Conservation (phyloP, 2,329 filamentous ascomycete species). For the Amesomyces nigricolor region DNA sequence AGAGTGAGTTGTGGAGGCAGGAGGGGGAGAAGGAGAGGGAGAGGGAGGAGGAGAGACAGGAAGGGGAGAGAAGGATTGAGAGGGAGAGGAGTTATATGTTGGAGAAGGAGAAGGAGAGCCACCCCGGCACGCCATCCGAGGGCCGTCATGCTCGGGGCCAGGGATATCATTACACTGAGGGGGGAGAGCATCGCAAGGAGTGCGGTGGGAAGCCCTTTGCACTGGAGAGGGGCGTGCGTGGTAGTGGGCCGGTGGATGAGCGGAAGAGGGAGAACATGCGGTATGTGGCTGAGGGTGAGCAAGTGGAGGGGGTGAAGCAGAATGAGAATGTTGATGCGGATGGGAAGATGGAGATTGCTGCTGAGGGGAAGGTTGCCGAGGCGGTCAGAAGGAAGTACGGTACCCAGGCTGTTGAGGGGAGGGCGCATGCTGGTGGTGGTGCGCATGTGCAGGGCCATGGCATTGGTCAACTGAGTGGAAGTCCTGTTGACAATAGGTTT, state of each 20-base stretch:
- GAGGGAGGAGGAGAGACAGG: too few species aligned
- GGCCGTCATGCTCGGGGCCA: too few species aligned
- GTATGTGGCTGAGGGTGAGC: not conserved
- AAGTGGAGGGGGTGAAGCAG: not conserved
- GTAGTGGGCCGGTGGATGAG: not conserved
- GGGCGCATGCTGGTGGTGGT: not conserved
- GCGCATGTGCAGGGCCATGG: not conserved
- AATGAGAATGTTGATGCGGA: slow-evolving; percentile 18
- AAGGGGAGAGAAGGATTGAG: too few species aligned
- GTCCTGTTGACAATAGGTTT: not conserved
- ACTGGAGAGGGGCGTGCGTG: slow-evolving; percentile 5
- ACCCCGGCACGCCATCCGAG: too few species aligned
- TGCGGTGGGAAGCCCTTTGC: not conserved
- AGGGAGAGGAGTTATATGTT: too few species aligned
- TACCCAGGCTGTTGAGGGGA: not conserved
- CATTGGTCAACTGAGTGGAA: too few species aligned
- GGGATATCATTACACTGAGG: too few species aligned
- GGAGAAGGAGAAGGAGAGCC: too few species aligned
- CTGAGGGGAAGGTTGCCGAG: slow-evolving; percentile 14
- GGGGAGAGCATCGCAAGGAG: not conserved
- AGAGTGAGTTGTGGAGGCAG: too few species aligned
- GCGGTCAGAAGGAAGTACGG: not conserved
- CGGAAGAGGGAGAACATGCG: slow-evolving; percentile 7
- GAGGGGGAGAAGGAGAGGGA: too few species aligned
- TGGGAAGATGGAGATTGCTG: slow-evolving; percentile 14